phyloP scores from a whole-genome alignment of 2,329 filamentous ascomycete genomes.

The Exophiala oligosperma region DNA sequence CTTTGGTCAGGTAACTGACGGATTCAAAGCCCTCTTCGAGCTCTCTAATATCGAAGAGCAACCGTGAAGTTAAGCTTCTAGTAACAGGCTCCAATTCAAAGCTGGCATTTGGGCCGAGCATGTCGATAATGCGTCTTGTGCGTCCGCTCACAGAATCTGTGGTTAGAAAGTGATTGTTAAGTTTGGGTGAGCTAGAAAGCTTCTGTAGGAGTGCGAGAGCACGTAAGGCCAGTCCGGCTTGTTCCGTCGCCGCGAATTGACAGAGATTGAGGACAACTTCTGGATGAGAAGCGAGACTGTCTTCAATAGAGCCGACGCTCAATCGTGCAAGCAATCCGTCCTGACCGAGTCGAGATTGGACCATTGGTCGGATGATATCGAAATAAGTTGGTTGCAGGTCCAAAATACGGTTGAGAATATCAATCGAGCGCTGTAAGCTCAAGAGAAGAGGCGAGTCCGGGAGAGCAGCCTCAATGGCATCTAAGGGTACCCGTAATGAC shows the following conservation, averaged over 20 bases:
- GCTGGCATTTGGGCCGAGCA: conserved; percentile 79
- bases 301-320: conserved; percentile 68
- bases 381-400: conserved; percentile 89
- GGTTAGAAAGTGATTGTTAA: conserved; percentile 46
- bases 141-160: conserved; percentile 14
- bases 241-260: conserved; percentile 80
- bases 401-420: conserved; percentile 79
- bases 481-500: conserved; percentile 73
- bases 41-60: conserved; percentile 67
- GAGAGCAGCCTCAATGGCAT: conserved; percentile 69
- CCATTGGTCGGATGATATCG: conserved; percentile 77
- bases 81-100: conserved; percentile 70
- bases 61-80: conserved; percentile 67
- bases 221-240: conserved; percentile 75
- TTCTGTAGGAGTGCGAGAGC: conserved; percentile 83
- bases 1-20: conserved; percentile 76
- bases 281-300: conserved; percentile 81
- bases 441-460: conserved; percentile 80
- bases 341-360: conserved; percentile 40
- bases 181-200: conserved; percentile 78
- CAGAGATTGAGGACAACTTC: conserved; percentile 78
- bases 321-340: conserved; percentile 38
- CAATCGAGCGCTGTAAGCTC: conserved; percentile 74
- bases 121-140: conserved; percentile 64
- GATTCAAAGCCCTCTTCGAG: conserved; percentile 68